phyloP scores from a whole-genome alignment of 345 rosid genomes.

The Hypericum androsaemum region DNA sequence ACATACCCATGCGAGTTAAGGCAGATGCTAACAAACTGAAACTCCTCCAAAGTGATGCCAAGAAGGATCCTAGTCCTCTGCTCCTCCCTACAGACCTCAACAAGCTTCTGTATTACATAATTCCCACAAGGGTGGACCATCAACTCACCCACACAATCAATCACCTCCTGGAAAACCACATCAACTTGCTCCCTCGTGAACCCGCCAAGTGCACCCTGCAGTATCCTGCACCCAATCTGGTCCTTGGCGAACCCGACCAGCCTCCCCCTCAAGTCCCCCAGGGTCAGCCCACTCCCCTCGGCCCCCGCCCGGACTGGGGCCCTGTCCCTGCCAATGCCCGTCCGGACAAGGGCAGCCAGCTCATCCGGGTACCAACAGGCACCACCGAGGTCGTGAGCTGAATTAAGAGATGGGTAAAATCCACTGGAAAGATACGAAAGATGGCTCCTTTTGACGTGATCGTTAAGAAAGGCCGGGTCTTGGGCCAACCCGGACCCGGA shows the following conservation, averaged over 20 bases:
- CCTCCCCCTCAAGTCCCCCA: conserved; percentile 27
- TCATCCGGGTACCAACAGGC: neutral
- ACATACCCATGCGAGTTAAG: conserved; percentile 46
- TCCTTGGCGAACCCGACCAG: conserved; percentile 33
- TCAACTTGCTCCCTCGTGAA: conserved; percentile 26
- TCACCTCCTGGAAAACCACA: conserved; percentile 32
- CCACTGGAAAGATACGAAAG: too few relatives aligned
- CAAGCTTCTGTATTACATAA: conserved; percentile 41
- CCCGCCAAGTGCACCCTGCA: conserved; percentile 22
- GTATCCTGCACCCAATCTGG: conserved; percentile 11
- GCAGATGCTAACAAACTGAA: conserved; percentile 38
- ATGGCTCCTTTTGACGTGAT: too few relatives aligned
- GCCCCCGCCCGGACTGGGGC: conserved; percentile 11
- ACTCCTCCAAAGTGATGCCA: conserved; percentile 18
- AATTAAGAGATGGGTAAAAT: too few relatives aligned
- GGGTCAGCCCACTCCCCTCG: neutral
- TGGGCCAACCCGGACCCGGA: too few relatives aligned
- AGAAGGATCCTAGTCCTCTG: conserved; percentile 40
- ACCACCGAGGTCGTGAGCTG: neutral
- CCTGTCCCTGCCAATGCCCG: neutral
- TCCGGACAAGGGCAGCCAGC: neutral
- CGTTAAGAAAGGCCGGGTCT: too few relatives aligned
- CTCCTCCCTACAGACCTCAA: conserved; percentile 34
- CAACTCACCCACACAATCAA: conserved; percentile 28
- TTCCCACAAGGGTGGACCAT: conserved; percentile 49